These are phyloP conservation scores for Rosa lucieae DNA, from an alignment of 306 rosid genomes.

Conservation along the genomic window DNA sequence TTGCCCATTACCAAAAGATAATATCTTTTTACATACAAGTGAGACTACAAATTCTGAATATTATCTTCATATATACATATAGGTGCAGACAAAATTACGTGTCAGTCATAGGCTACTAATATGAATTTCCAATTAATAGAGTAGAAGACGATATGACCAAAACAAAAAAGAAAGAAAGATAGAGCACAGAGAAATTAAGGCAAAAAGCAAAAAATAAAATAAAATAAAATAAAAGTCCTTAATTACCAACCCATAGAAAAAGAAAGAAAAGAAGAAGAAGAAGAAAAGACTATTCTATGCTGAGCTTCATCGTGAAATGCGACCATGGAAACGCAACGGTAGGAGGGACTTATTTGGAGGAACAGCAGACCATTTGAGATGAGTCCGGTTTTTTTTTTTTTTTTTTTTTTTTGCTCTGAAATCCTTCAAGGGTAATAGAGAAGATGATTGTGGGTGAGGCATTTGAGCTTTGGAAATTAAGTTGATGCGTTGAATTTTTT, in stretches of 20 bases:
- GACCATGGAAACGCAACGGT: neutral
- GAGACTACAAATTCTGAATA: neutral
- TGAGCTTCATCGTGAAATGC: neutral
- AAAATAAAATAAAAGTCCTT: neutral
- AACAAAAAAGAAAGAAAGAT: neutral
- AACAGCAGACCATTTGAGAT: no score
- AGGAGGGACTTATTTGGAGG: neutral
- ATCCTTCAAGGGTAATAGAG: neutral
- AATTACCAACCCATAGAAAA: neutral
- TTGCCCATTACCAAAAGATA: neutral
- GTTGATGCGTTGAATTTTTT: neutral
- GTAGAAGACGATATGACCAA: neutral
- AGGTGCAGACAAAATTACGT: neutral
- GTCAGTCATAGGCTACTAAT: neutral
- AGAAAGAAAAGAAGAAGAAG: no score
- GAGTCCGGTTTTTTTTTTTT: neutral
- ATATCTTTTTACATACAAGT: conserved; percentile 1
- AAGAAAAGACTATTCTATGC: neutral
- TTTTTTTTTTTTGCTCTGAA: neutral
- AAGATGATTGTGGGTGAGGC: neutral
- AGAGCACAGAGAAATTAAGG: neutral
- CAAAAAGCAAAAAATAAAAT: neutral
- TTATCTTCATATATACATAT: no score
- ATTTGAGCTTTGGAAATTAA: neutral
- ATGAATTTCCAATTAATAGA: neutral